A percentile compares a stretch with the other conserved stretches of the same genome.
Evolutionary conservation across 768 basidiomycete species (phyloP).

Genomic region (Flagelloscypha sp.): DNA sequence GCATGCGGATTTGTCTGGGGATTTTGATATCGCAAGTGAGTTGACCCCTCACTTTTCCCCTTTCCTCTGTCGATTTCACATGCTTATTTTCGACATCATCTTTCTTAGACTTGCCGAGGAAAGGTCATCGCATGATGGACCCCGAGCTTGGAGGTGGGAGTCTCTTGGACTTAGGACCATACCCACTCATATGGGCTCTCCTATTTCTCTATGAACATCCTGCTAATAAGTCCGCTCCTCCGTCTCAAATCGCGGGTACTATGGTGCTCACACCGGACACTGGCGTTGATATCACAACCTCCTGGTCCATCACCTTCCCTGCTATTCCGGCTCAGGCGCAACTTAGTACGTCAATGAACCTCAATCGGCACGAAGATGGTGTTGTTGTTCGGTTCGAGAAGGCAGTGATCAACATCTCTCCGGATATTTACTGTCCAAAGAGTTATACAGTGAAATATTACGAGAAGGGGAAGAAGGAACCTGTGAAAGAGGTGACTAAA

Average conservation of each 20-base stretch:
- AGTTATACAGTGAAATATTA: conserved; percentile 59
- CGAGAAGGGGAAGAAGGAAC: conserved; percentile 35
- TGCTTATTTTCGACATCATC: too few species aligned
- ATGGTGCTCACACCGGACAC: conserved; percentile 76
- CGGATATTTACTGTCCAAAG: conserved; percentile 61
- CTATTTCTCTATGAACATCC: conserved; percentile 74
- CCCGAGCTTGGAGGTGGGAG: conserved; percentile 77
- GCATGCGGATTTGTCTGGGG: conserved; percentile 68
- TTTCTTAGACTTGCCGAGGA: conserved; percentile 60
- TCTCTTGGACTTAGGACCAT: conserved; percentile 81
- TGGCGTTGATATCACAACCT: conserved; percentile 70
- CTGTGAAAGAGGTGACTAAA: conserved; percentile 49
- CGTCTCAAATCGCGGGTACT: conserved; percentile 52
- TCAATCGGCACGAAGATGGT: conserved; percentile 37
- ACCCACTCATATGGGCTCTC: conserved; percentile 78
- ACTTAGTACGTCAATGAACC: conserved; percentile 60
- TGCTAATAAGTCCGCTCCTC: conserved; percentile 50
- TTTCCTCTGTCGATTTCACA: too few species aligned
- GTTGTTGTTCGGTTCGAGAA: conserved; percentile 68
- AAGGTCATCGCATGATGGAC: conserved; percentile 72
- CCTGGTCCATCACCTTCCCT: conserved; percentile 66
- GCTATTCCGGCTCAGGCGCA: conserved; percentile 66
- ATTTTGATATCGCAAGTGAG: conserved; percentile 62
- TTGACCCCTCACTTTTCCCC: conserved; percentile 3
- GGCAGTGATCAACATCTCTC: conserved; percentile 55